Base-by-base conservation (phyloP, 495 filamentous ascomycete species). In the Neurospora tetraspora region DNA sequence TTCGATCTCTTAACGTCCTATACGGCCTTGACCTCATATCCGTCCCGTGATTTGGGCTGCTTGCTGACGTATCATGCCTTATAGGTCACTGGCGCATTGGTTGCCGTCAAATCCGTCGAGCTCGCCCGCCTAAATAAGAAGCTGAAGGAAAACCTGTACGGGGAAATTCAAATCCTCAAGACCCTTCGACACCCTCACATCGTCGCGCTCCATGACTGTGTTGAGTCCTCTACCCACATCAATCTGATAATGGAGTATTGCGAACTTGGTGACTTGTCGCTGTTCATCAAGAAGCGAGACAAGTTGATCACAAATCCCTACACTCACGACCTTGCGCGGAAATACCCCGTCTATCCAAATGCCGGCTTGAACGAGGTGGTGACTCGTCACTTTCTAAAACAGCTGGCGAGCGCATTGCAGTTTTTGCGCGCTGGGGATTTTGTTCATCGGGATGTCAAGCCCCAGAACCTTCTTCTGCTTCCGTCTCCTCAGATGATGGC, bases 211-310 rank as follows among this genome's bases (percentile, higher is more conserved):
- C 94, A 96, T 82, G 93, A 97, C 79, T 97, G 94, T 83, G 87
- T 92, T 80, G 95, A 98, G 79, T 90, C 92, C 5, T 82, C 87
- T 7, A 89, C 90, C 23, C 93, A 97, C 73, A 97, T 98, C 80
- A 94, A 99, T 82, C 87, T 99, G 23, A 91, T 98, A 68, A 99
- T 98, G 96, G 96, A 99, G 80, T 98, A 94, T 82, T 99, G 96
- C 82, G 92, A 96, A 77, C 85, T 99, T 39, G 94, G 96, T 37
- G 96, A 99, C 78, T 81, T 99, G 71, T 96, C 95, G 9, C 82
- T 93, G 12, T 98, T 99, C 81, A 97, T 98, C 84, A 97, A 94
- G 85, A 94, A 94, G 80, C 88, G 96, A 69, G 91, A 95, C 65
- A 91, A 87, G 68, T 86, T 97, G 10, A 86, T 83, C 31, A 88